phyloP scores from a whole-genome alignment of 2,329 filamentous ascomycete genomes.

The Fusarium nematophilum region DNA sequence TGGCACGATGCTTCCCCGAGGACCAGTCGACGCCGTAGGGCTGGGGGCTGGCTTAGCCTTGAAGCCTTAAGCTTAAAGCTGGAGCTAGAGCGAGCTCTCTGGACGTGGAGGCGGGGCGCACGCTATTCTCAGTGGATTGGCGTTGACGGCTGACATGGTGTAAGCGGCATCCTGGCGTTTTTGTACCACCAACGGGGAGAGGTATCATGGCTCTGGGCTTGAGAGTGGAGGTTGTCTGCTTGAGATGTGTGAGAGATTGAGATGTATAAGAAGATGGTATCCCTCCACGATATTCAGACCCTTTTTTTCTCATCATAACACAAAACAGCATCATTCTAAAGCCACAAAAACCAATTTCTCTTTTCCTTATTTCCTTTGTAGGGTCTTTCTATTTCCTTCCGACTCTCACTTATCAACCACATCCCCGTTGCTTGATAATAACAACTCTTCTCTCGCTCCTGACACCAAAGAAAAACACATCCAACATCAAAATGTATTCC shows the following conservation, averaged over 20 bases:
- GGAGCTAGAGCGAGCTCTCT: constrained; percentile 17
- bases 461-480: constrained; percentile 3
- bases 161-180: constrained; percentile 11
- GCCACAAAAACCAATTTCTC: constrained; percentile 6
- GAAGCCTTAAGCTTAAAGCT: constrained; percentile 33
- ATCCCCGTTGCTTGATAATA: constrained; percentile 1
- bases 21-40: neutral
- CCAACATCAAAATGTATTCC: constrained; percentile 33
- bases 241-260: neutral
- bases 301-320: constrained; percentile 26
- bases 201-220: constrained; percentile 17
- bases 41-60: constrained; percentile 5
- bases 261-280: constrained; percentile 18
- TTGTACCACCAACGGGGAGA: constrained; percentile 9
- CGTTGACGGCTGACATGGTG: constrained; percentile 21
- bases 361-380: constrained; percentile 35
- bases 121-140: constrained; percentile 9
- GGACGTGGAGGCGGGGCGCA: constrained; percentile 20
- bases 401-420: constrained; percentile 32
- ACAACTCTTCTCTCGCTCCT: neutral
- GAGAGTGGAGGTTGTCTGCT: neutral
- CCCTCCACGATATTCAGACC: neutral
- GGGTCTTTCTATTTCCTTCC: constrained; percentile 30
- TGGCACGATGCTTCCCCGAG: neutral
- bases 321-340: constrained; percentile 25